These are phyloP conservation scores for Hypoxylon sp. DNA, from an alignment of 2,329 filamentous ascomycete species.

Conservation along the genomic window DNA sequence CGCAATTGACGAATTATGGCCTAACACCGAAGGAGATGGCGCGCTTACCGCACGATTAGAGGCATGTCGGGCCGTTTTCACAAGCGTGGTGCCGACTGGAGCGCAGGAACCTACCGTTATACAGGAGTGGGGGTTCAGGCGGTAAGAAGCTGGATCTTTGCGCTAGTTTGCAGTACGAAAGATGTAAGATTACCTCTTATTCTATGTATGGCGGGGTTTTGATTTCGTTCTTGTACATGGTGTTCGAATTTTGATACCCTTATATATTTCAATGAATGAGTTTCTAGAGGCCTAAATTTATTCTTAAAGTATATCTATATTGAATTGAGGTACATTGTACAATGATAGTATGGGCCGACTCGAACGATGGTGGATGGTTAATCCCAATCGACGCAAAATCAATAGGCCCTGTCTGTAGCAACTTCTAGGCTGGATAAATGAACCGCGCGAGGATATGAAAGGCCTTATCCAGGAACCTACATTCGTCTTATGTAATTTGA, in stretches of 20 bases:
- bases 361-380: too few species aligned
- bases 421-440: background rate
- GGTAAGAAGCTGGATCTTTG: background rate
- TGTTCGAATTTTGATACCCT: conserved; percentile 39
- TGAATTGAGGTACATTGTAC: background rate
- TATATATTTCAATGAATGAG: conserved; percentile 28
- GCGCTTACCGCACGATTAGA: conserved; percentile 61
- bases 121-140: conserved; percentile 59
- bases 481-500: background rate
- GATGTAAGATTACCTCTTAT: conserved; percentile 24
- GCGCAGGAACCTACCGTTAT: conserved; percentile 59
- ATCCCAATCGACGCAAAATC: background rate
- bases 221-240: conserved; percentile 12
- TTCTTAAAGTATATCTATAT: background rate
- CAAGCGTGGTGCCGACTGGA: conserved; percentile 53
- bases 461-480: background rate
- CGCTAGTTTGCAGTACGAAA: conserved; percentile 14
- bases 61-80: conserved; percentile 64
- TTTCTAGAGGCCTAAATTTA: background rate
- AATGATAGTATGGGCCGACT: background rate
- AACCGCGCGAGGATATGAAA: background rate
- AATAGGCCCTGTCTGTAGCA: background rate
- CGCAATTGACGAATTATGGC: conserved; percentile 61
- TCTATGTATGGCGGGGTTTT: background rate
- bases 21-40: conserved; percentile 52